phyloP scores from a whole-genome alignment of 805 yeast species.

The Lipomyces sp. region DNA sequence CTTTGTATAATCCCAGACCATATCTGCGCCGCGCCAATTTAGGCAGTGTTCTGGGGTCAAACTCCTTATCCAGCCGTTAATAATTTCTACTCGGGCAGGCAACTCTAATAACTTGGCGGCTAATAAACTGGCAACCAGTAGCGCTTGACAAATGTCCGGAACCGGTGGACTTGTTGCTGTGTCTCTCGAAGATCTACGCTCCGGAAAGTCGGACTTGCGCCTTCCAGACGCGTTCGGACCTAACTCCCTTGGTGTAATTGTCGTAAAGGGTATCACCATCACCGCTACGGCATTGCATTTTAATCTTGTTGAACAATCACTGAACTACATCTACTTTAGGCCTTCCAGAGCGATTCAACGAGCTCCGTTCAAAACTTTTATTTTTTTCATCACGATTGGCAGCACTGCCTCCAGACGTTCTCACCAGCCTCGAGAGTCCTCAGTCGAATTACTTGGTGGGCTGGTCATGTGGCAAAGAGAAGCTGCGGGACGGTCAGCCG shows the following conservation, averaged over 20 bases:
- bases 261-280: conserved; percentile 41
- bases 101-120: no score
- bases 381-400: conserved; percentile 40
- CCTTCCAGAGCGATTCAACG: conserved; percentile 42
- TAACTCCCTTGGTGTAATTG: conserved; percentile 52
- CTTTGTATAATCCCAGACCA: no score
- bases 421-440: conserved; percentile 43
- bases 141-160: no score
- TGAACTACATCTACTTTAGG: conserved; percentile 10
- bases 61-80: no score
- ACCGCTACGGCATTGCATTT: neutral
- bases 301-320: neutral
- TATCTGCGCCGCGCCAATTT: no score
- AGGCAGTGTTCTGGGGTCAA: no score
- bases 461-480: conserved; percentile 60
- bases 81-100: no score
- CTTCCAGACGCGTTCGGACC: conserved; percentile 53
- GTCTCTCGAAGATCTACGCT: conserved; percentile 5
- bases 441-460: conserved; percentile 56
- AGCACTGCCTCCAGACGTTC: neutral
- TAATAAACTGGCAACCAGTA: no score
- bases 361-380: conserved; percentile 46
- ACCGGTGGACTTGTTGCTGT: conserved; percentile 10
- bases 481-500: conserved; percentile 45
- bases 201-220: conserved; percentile 37